phyloP scores from a whole-genome alignment of 768 basidiomycete species.

The Tricholomella constricta region DNA sequence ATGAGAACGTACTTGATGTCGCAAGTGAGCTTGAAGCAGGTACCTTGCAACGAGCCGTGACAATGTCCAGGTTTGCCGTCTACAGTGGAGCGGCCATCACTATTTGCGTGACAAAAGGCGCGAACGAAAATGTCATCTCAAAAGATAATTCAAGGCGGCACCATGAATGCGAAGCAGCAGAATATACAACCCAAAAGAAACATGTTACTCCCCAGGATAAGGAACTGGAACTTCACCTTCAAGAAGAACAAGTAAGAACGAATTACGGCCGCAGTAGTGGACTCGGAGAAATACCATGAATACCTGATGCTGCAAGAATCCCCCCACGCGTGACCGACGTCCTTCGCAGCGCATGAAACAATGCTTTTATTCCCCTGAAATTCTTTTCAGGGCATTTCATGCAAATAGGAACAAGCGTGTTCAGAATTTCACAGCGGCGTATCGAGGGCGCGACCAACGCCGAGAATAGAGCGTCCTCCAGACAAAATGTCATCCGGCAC shows the following conservation, averaged over 20 bases:
- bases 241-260: not conserved
- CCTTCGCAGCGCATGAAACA: no score
- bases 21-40: no score
- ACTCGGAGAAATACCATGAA: not conserved
- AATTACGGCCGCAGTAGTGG: not conserved
- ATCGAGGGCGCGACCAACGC: not conserved
- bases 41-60: no score
- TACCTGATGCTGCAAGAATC: not conserved
- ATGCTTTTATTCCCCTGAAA: no score
- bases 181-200: not conserved
- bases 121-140: no score
- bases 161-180: not conserved
- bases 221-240: not conserved
- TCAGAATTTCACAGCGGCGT: not conserved
- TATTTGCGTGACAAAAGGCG: no score
- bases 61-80: no score
- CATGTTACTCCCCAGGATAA: no score
- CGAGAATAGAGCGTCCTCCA: not conserved
- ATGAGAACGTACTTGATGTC: no score
- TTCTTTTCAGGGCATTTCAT: not conserved
- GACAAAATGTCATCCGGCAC: not conserved
- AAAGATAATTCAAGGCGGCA: no score
- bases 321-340: constrained; percentile 6
- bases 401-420: not conserved
- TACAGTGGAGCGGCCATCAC: no score